These are phyloP conservation scores for Rhexocercosporidium sp. DNA, from an alignment of 2,329 filamentous ascomycete genomes.

Conservation along the genomic window DNA sequence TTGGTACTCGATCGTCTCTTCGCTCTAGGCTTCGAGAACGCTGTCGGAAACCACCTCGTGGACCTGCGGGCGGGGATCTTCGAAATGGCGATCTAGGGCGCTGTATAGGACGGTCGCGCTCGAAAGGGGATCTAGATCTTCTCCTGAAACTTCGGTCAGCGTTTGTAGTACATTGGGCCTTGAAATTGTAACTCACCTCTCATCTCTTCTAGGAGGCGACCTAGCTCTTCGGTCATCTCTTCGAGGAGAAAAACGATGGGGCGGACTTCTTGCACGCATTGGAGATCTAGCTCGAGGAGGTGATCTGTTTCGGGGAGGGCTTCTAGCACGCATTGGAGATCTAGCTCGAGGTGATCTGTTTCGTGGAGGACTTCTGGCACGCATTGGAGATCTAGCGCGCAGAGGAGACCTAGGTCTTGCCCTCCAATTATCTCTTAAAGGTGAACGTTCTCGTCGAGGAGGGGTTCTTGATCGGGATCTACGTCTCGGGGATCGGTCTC, in stretches of 20 bases:
- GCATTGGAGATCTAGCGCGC: conserved; percentile 33
- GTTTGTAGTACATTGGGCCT: neutral
- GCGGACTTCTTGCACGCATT: conserved; percentile 39
- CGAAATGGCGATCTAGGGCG: conserved; percentile 42
- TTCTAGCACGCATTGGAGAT: conserved; percentile 36
- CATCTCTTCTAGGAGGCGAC: conserved; percentile 44
- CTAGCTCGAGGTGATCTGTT: conserved; percentile 33
- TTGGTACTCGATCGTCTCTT: conserved; percentile 50
- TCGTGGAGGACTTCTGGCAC: conserved; percentile 40
- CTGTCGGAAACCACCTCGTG: conserved; percentile 39
- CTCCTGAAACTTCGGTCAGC: conserved; percentile 32
- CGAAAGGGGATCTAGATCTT: conserved; percentile 44
- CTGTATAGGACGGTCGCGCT: conserved; percentile 37
- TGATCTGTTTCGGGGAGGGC: conserved; percentile 36
- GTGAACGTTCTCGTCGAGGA: conserved; percentile 40
- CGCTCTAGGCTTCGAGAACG: conserved; percentile 60
- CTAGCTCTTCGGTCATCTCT: conserved; percentile 46
- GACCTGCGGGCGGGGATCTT: conserved; percentile 44
- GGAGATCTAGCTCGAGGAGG: conserved; percentile 43
- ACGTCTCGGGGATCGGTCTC: conserved; percentile 40
- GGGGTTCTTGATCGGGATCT: conserved; percentile 39
- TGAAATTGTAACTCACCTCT: conserved; percentile 29
- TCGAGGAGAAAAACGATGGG: conserved; percentile 42
- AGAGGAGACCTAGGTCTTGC: conserved; percentile 37
- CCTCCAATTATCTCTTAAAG: conserved; percentile 37